Percentiles rank a stretch among this genome's conserved stretches.
Evolutionary conservation across 2,329 filamentous ascomycete species (phyloP).

Genomic region (Dothistroma septosporum): DNA sequence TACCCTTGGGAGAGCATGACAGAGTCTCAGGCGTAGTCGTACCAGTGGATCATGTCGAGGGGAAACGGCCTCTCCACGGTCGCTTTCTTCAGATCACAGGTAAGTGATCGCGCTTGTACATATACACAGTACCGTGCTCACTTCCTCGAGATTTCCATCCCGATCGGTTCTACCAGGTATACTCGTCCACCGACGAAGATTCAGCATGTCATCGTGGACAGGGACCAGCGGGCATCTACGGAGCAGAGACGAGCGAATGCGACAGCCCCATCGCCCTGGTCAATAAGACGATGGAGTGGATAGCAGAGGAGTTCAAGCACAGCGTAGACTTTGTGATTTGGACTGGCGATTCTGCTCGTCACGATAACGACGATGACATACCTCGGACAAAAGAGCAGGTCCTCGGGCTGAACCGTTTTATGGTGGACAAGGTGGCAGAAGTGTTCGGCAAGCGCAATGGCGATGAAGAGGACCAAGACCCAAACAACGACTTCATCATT

Average conservation of each 20-base stretch:
- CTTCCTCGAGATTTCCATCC: conserved; percentile 73
- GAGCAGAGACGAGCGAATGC: conserved; percentile 82
- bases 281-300: conserved; percentile 88
- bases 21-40: not conserved
- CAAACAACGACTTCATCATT: conserved; percentile 60
- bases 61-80: conserved; percentile 46
- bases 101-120: conserved; percentile 40
- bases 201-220: conserved; percentile 73
- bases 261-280: conserved; percentile 77
- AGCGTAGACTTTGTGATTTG: conserved; percentile 40
- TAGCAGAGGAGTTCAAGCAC: conserved; percentile 48
- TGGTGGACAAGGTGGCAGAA: conserved; percentile 72
- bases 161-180: conserved; percentile 78
- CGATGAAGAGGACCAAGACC: conserved; percentile 43
- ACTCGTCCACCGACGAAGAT: conserved; percentile 65
- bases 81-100: conserved; percentile 87
- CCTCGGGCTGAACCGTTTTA: conserved; percentile 67
- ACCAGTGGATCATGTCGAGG: conserved; percentile 4
- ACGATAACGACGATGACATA: conserved; percentile 45
- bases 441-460: conserved; percentile 61
- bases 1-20: conserved; percentile 10
- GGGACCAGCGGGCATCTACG: conserved; percentile 75
- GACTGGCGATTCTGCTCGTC: conserved; percentile 40
- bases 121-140: conserved; percentile 15
- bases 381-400: conserved; percentile 75